Percentiles rank a stretch among this genome's conserved stretches.
These are phyloP conservation scores for Auriscalpium orientale DNA, from an alignment of 768 basidiomycete genomes.

Conservation along the genomic window DNA sequence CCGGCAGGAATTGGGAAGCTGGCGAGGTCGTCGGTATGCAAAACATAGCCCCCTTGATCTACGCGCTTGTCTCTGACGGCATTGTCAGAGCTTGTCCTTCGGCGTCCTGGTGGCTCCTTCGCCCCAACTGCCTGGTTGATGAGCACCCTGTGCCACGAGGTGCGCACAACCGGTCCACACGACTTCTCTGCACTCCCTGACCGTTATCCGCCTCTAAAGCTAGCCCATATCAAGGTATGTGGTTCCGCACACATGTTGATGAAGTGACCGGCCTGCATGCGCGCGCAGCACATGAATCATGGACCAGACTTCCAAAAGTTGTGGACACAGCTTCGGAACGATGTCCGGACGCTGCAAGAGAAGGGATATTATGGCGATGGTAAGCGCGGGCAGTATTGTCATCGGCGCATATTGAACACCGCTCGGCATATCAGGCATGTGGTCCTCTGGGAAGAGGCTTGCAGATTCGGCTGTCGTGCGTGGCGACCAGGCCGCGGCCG, in stretches of 20 bases:
- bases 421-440: conserved; percentile 47
- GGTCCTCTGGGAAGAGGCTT: conserved; percentile 72
- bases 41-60: conserved; percentile 1
- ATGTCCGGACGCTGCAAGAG: conserved; percentile 63
- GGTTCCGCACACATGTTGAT: neutral
- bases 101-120: conserved; percentile 53
- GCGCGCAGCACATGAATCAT: conserved; percentile 69
- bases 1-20: conserved; percentile 78
- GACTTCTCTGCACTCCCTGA: neutral
- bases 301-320: conserved; percentile 68
- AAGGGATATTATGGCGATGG: conserved; percentile 83
- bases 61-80: neutral
- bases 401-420: neutral
- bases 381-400: conserved; percentile 18
- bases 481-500: conserved; percentile 42
- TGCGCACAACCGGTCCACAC: conserved; percentile 24
- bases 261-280: neutral
- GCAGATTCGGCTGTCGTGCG: conserved; percentile 51
- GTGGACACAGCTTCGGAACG: conserved; percentile 56
- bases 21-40: conserved; percentile 69
- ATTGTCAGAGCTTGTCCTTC: conserved; percentile 62
- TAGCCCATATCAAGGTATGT: conserved; percentile 73
- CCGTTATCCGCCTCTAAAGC: conserved; percentile 29
- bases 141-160: conserved; percentile 80
- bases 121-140: conserved; percentile 60